phyloP scores from a whole-genome alignment of 805 yeast genomes.

The Spathaspora hagerdaliae region DNA sequence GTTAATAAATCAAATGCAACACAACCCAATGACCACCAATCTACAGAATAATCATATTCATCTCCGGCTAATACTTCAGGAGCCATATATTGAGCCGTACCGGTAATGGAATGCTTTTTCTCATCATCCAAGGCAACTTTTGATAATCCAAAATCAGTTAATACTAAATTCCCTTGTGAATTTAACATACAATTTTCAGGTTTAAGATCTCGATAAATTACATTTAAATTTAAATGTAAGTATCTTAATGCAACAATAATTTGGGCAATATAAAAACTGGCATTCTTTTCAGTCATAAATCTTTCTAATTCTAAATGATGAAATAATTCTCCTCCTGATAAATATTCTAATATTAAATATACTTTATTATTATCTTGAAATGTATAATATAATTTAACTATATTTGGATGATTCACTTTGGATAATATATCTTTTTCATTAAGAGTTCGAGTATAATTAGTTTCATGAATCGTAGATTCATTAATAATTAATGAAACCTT shows the following conservation, averaged over 20 bases:
- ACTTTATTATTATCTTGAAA: slow-evolving; percentile 42
- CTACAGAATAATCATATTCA: slow-evolving; percentile 38
- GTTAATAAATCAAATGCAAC: slow-evolving; percentile 41
- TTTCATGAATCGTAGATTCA: slow-evolving; percentile 25
- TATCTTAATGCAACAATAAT: slow-evolving; percentile 38
- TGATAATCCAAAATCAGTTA: slow-evolving; percentile 43
- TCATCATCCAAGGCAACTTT: slow-evolving; percentile 26
- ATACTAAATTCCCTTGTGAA: slow-evolving; percentile 35
- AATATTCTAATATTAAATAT: slow-evolving; percentile 40
- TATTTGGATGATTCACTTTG: slow-evolving; percentile 40
- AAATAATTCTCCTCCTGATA: slow-evolving; percentile 44
- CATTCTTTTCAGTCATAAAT: slow-evolving; percentile 28
- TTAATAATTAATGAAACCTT: slow-evolving; percentile 34
- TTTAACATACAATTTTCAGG: slow-evolving; percentile 46
- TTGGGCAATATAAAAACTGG: slow-evolving; percentile 40
- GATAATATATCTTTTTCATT: slow-evolving; percentile 40
- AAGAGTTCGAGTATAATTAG: slow-evolving; percentile 34
- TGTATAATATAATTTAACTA: slow-evolving; percentile 42
- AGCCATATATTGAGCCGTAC: slow-evolving; percentile 46
- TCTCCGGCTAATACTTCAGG: slow-evolving; percentile 43
- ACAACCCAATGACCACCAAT: slow-evolving; percentile 48
- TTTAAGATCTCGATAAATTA: slow-evolving; percentile 41
- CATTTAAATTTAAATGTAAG: slow-evolving; percentile 32
- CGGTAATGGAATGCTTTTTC: slow-evolving; percentile 32
- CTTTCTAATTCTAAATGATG: slow-evolving; percentile 31